Base-by-base conservation (phyloP, 2,329 filamentous ascomycete species). In the Talaromyces sp. region DNA sequence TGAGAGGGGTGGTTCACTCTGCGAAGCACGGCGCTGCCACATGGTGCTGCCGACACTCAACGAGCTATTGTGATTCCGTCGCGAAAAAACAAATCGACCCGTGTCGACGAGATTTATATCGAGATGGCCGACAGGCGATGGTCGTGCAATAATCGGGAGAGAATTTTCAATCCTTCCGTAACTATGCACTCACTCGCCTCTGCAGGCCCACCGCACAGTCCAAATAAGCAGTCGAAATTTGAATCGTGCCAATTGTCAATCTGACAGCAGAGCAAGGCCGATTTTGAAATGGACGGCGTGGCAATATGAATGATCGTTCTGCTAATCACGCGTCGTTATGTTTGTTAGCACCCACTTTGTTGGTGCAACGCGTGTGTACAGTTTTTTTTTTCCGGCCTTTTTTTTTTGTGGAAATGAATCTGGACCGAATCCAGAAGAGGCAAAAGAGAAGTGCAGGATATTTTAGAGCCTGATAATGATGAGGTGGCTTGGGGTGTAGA, bases 21-120 rank as follows among this genome's bases (percentile, higher is more conserved):
- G 70, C 28, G 75, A 75, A 28, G 71, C 69, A 68, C 73, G 70
- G 55, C 73, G 75, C 67, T 73, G 73, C 69, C 74, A 74, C 75
- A 76, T 75, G 67, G 58, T 70, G 54, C n/a, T 55, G 59, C 64
- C 63, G 50, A n/a, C n/a, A 56, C 7, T 56, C 6, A 12, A 35
- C 37, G 23, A 40, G 16, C 5, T 40, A 33, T n/a, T 23, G 35
- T 25, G 14, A 1, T 48, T 6, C 28, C 14, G 44, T 23, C 21
- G n/a, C 11, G 11, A 8, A 21, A 11, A 11, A n/a, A 21, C n/a
- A 44, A 21, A 11, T 44, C 40, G 5, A 23, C 40, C 40, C 5
- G 40, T 23, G 8, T 12, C 40, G 40, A 11, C 9, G n/a, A 7
- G 28, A 50, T 50, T 50, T 50, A 50, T 50, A 50, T 31, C 25